Evolutionary conservation across 805 yeast species (phyloP), one percentile per base, ranked within the genome.

Genomic region (Yamadazyma sp.): DNA sequence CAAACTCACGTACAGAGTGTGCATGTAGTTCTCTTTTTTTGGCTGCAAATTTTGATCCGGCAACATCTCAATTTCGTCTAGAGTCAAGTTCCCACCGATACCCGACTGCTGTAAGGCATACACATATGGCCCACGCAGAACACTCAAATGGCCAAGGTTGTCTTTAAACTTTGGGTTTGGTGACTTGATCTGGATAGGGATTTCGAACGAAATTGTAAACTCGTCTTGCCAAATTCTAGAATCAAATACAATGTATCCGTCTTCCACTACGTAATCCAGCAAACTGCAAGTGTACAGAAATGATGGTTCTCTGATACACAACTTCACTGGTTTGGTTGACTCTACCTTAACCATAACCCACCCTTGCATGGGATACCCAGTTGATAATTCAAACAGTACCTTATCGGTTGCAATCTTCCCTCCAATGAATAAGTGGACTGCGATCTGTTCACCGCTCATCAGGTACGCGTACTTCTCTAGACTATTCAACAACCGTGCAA

Each of bases 51-150:
- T 19, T 15, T 44, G 44, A 21, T 20, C 35, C 8, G 14, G 8
- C 3, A 41, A 18, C 10, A 48, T 40, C 16, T 29, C 26, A 10
- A 45, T 32, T 4, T 42, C 39, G 18, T 45, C 50, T 15, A 45
- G n/a, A 5, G 32, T 3, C n/a, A 29, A 28, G 4, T 38, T 38
- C 16, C 32, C 33, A 4, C 14, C 10, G 18, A 43, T 26, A 1
- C 50, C 50, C 1, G 50, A 49, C 16, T 37, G 28, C 29, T 50
- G 48, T 10, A 50, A 27, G 9, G 46, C 52, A 22, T 50, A 50
- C 10, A 44, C 50, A 28, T 42, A 50, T 2, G 55, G 55, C 1
- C 55, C 55, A 25, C 48, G 38, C 35, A 44, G 43, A n/a, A 50
- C 41, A 4, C 53, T 52, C 24, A 50, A 35, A 32, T 42, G 37